phyloP scores from a whole-genome alignment of 2,329 filamentous ascomycete genomes.

The Exophiala mesophila region DNA sequence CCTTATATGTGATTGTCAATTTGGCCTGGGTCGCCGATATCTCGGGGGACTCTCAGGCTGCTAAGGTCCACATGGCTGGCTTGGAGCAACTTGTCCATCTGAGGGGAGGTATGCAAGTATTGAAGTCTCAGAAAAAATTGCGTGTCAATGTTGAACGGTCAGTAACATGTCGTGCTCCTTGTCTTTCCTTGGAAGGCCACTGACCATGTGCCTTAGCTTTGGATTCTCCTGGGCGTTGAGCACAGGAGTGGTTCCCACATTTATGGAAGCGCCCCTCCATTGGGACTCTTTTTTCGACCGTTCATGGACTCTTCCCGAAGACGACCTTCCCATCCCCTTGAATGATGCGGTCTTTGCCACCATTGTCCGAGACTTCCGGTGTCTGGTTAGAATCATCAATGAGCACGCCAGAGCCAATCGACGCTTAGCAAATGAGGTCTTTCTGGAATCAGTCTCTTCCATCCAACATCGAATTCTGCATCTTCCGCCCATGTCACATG shows the following conservation, averaged over 20 bases:
- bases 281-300: neutral
- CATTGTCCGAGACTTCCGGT: neutral
- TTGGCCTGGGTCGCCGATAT: neutral
- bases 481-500: neutral
- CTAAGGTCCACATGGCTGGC: neutral
- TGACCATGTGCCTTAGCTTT: neutral
- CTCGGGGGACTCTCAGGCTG: neutral
- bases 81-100: neutral
- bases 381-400: neutral
- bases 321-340: neutral
- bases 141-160: neutral
- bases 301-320: neutral
- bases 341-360: neutral
- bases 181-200: neutral
- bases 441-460: neutral
- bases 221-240: neutral
- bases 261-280: neutral
- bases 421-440: neutral
- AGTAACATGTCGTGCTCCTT: neutral
- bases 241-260: neutral
- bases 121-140: neutral
- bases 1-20: neutral
- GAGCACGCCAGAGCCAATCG: neutral
- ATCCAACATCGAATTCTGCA: neutral
- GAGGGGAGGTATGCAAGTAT: neutral